Evolutionary conservation across 2,329 filamentous ascomycete species (phyloP).

Genomic region (Aureobasidium sp.): DNA sequence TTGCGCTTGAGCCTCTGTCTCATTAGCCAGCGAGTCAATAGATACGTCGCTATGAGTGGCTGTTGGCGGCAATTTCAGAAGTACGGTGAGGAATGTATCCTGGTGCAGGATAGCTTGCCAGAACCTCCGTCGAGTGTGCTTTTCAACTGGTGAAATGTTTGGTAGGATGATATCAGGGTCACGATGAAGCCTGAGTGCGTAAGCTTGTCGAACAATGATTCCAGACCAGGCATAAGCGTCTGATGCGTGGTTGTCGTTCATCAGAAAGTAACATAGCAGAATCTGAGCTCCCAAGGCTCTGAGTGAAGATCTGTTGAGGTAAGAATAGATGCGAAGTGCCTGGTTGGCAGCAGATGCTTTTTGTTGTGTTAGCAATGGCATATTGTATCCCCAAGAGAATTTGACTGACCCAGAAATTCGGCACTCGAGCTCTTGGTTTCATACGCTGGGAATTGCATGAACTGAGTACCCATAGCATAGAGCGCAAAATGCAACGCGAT

Average conservation of each 20-base stretch:
- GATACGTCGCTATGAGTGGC: conserved; percentile 74
- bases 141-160: conserved; percentile 61
- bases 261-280: conserved; percentile 73
- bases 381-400: too few relatives aligned
- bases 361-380: not conserved
- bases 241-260: conserved; percentile 78
- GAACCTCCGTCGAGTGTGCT: conserved; percentile 69
- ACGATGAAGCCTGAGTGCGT: conserved; percentile 73
- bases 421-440: conserved; percentile 65
- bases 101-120: conserved; percentile 78
- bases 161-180: conserved; percentile 68
- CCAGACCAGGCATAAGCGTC: conserved; percentile 79
- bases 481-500: conserved; percentile 70
- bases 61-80: conserved; percentile 68
- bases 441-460: conserved; percentile 53
- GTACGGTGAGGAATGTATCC: conserved; percentile 73
- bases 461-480: conserved; percentile 71
- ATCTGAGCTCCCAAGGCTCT: conserved; percentile 74
- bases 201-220: conserved; percentile 68
- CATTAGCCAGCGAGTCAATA: conserved; percentile 65
- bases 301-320: conserved; percentile 66
- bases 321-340: conserved; percentile 66
- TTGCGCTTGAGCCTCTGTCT: conserved; percentile 45
- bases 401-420: conserved; percentile 60
- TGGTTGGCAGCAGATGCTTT: conserved; percentile 65